Evolutionary conservation across 2,329 filamentous ascomycete genomes (phyloP), one percentile per base, ranked within the genome.

Genomic region (Colletotrichum theobromicola): DNA sequence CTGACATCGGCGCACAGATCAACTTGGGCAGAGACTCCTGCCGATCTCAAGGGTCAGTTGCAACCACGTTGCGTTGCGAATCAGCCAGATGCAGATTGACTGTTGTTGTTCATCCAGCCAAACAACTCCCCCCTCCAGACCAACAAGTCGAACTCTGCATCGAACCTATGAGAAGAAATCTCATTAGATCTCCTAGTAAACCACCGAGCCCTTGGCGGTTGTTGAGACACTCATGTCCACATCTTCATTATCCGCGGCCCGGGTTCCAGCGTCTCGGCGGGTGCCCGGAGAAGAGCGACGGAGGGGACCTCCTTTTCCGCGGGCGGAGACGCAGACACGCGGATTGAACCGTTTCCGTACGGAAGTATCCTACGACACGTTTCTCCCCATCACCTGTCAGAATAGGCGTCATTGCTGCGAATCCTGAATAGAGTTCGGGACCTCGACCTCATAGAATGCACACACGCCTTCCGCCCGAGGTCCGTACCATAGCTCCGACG

Each of bases 141-240:
- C 37, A 42, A 6, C 4, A 21, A 12, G 18, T 0, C 5, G 37
- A 46, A 32, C 12, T 32, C 30, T 32, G 30, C 30, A 32, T 32
- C 30, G 30, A 32, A 10, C 30, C 30, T 9, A 10, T 9, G 30
- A 32, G 7, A 8, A 32, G 30, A 2, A 46, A 46, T 10, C 37
- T 46, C 5, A 46, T 46, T 18, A 46, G 0, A 7, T 0, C 18
- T 46, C n/a, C 18, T 2, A 18, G 0, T 18, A 46, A 12, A 3
- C 3, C 37, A 1, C 0, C 18, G n/a, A 46, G 3, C 18, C 18
- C 18, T 18, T 4, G 1, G 0, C 18, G n/a, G 1, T 46, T 2
- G 9, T n/a, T n/a, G 9, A n/a, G 37, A 46, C 4, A 21, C 18
- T 46, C 2, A 1, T 46, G 5, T 46, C 18, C 18, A n/a, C 37